phyloP scores from a whole-genome alignment of 495 filamentous ascomycete genomes.

The Trichoderma orchidacearum region DNA sequence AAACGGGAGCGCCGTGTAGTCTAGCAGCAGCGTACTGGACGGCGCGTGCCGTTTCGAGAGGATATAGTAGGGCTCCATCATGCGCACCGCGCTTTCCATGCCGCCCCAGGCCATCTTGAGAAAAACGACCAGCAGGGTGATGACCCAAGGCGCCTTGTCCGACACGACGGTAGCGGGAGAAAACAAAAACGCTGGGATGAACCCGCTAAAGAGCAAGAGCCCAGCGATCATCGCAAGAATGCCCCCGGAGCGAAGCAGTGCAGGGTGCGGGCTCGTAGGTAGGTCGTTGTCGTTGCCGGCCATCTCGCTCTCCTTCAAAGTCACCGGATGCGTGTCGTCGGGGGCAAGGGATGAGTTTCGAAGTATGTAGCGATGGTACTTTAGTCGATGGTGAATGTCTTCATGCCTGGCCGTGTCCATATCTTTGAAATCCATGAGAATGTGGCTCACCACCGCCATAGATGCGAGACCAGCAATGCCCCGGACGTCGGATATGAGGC shows the following conservation, averaged over 20 bases:
- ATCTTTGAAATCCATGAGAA: constrained; percentile 60
- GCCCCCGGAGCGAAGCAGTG: constrained; percentile 48
- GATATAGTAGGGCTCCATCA: constrained; percentile 65
- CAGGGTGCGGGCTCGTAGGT: constrained; percentile 48
- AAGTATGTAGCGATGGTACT: constrained; percentile 49
- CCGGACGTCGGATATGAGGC: constrained; percentile 52
- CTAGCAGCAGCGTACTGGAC: constrained; percentile 47
- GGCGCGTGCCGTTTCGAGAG: constrained; percentile 49
- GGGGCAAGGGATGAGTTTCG: constrained; percentile 52
- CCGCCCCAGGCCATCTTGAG: constrained; percentile 56
- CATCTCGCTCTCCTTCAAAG: constrained; percentile 17
- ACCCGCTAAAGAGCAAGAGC: constrained; percentile 32
- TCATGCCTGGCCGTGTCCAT: constrained; percentile 51
- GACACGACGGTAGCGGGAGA: constrained; percentile 37
- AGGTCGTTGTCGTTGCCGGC: constrained; percentile 22
- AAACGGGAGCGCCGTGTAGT: constrained; percentile 58
- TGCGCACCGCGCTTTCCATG: constrained; percentile 56
- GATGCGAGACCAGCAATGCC: constrained; percentile 62
- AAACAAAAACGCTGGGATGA: constrained; percentile 46
- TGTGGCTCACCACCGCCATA: constrained; percentile 58
- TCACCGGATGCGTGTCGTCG: constrained; percentile 20
- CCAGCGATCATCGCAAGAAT: constrained; percentile 40
- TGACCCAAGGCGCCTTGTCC: constrained; percentile 46
- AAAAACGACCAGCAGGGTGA: constrained; percentile 46
- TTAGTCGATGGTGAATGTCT: constrained; percentile 51